phyloP scores from a whole-genome alignment of 495 filamentous ascomycete genomes.

The Trichoderma erinaceum region DNA sequence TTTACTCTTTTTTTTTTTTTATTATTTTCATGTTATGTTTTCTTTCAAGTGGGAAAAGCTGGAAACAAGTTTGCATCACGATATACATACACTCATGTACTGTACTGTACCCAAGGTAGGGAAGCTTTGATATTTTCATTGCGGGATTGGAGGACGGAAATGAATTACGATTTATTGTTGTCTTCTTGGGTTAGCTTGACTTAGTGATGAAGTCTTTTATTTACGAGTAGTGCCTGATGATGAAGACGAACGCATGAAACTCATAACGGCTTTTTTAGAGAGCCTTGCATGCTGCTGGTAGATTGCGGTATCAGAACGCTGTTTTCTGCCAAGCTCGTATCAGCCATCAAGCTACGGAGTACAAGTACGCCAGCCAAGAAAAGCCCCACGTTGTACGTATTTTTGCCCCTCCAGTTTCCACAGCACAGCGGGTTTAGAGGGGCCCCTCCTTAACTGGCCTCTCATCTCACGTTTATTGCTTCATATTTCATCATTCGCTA shows the following conservation, averaged over 20 bases:
- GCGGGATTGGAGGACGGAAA: neutral
- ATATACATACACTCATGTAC: conserved; percentile 1
- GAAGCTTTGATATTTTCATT: neutral
- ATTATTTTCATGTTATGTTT: neutral
- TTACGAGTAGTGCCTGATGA: no score
- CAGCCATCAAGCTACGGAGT: no score
- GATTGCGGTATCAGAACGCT: no score
- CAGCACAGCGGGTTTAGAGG: neutral
- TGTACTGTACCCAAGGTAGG: neutral
- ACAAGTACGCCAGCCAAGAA: neutral
- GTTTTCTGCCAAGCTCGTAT: no score
- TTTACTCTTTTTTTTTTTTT: neutral
- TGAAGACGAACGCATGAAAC: no score
- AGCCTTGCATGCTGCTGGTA: no score
- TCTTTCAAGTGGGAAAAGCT: neutral
- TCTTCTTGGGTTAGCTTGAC: neutral
- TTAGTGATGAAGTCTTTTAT: neutral
- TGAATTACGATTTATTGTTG: neutral
- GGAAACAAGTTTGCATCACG: neutral
- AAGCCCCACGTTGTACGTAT: neutral
- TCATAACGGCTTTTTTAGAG: no score
- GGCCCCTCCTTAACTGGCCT: neutral
- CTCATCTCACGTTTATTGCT: neutral
- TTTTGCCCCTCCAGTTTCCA: conserved; percentile 9
- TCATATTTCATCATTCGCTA: neutral